Percentiles rank a stretch among this genome's conserved stretches.
phyloP scores from a whole-genome alignment of 2,329 filamentous ascomycete genomes.

The Onygena corvina region DNA sequence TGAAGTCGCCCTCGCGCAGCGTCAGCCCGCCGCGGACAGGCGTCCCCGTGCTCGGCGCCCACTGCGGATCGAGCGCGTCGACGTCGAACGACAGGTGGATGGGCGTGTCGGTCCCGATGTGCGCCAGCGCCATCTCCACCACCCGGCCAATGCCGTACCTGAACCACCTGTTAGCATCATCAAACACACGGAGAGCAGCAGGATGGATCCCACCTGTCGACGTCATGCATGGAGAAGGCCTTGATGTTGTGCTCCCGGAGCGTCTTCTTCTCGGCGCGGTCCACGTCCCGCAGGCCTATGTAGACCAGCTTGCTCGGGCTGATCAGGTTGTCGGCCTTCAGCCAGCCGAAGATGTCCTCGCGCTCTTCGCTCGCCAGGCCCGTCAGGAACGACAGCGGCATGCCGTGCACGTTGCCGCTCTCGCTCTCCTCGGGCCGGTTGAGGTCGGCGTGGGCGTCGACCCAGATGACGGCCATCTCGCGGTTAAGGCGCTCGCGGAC shows the following conservation, averaged over 20 bases:
- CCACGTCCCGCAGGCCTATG: constrained; percentile 87
- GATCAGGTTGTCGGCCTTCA: constrained; percentile 48
- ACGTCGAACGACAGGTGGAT: constrained; percentile 97
- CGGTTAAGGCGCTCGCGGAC: constrained; percentile 65
- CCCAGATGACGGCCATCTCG: constrained; percentile 94
- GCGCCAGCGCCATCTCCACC: constrained; percentile 94
- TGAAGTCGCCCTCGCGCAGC: constrained; percentile 89
- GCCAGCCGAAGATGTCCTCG: constrained; percentile 80
- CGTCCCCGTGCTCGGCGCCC: constrained; percentile 91
- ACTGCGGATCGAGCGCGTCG: constrained; percentile 89
- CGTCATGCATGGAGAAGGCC: constrained; percentile 97
- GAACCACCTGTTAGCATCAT: background rate
- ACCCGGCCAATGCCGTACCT: constrained; percentile 89
- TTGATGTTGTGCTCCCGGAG: constrained; percentile 80
- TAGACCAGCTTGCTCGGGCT: constrained; percentile 84
- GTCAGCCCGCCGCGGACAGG: constrained; percentile 89
- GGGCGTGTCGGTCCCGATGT: constrained; percentile 87
- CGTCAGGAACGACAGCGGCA: constrained; percentile 88
- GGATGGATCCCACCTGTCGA: constrained; percentile 56
- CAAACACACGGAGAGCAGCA: constrained; percentile 9
- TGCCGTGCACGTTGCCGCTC: constrained; percentile 92
- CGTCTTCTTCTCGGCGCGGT: constrained; percentile 85
- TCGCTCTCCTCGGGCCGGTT: constrained; percentile 85
- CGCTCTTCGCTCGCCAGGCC: constrained; percentile 66
- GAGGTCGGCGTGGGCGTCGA: constrained; percentile 95